A percentile compares a stretch with the other conserved stretches of the same genome.
Evolutionary conservation across 2,329 filamentous ascomycete species (phyloP).

Genomic region (Diaporthe citri): DNA sequence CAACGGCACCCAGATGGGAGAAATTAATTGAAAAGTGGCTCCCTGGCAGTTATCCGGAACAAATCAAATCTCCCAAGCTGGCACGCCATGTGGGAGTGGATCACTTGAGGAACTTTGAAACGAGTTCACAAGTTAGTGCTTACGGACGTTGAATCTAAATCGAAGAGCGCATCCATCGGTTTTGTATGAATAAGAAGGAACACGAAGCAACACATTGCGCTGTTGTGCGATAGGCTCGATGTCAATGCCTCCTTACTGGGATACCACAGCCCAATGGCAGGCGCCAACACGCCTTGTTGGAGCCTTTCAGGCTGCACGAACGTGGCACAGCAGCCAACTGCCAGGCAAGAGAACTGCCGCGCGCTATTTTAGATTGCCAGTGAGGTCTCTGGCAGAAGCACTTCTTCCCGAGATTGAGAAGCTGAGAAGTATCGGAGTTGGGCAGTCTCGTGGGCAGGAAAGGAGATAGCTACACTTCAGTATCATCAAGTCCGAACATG

Average conservation of each 20-base stretch:
- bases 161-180: neutral
- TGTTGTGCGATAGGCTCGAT: neutral
- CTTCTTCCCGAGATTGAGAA: neutral
- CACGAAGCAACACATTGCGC: neutral
- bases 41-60: too few relatives aligned
- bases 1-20: too few relatives aligned
- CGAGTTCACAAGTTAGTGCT: slow-evolving; percentile 6
- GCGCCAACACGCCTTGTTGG: neutral
- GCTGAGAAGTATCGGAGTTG: neutral
- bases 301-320: neutral
- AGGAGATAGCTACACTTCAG: neutral
- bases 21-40: too few relatives aligned
- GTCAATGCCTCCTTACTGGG: neutral
- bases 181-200: neutral
- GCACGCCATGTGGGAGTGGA: neutral
- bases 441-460: neutral
- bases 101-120: neutral
- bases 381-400: neutral
- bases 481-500: neutral
- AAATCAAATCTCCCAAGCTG: neutral
- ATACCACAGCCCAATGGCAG: neutral
- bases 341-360: neutral
- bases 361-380: neutral
- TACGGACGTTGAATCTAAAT: neutral
- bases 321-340: neutral